Conservation (phyloP, 1,284 basidiomycete species). For the Neolentinus lepideus region DNA sequence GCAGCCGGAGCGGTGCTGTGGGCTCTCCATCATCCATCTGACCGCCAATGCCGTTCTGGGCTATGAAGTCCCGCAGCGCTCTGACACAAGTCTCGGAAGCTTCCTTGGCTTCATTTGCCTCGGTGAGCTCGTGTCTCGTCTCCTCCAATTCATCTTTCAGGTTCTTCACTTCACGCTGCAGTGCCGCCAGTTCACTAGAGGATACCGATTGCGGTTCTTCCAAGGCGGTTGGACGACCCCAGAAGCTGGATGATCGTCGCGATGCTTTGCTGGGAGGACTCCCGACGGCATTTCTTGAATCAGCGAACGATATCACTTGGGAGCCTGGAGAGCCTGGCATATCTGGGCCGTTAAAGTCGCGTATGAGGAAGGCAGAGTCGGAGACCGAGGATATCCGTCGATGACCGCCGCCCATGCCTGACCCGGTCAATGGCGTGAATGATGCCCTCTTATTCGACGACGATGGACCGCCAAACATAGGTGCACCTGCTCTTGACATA, state of each 20-base stretch:
- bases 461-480: constrained; percentile 30
- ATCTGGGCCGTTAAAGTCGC: constrained; percentile 10
- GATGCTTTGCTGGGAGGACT: constrained; percentile 19
- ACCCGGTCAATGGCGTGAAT: constrained; percentile 61
- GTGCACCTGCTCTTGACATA: constrained; percentile 38
- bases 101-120: constrained; percentile 76
- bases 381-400: constrained; percentile 65
- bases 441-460: constrained; percentile 58
- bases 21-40: neutral
- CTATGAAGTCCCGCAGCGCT: constrained; percentile 81
- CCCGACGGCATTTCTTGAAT: constrained; percentile 13
- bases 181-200: constrained; percentile 38
- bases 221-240: constrained; percentile 32
- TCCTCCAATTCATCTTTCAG: constrained; percentile 57
- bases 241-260: constrained; percentile 46
- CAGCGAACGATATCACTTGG: constrained; percentile 17
- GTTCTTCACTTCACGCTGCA: constrained; percentile 56
- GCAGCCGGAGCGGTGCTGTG: neutral
- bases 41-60: constrained; percentile 56
- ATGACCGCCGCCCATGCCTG: constrained; percentile 43
- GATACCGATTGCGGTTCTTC: constrained; percentile 2
- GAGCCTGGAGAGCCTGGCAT: constrained; percentile 16
- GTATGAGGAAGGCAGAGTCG: constrained; percentile 34
- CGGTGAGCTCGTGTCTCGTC: constrained; percentile 58
- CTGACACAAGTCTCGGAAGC: constrained; percentile 84